These are phyloP conservation scores for Cryomyces minteri DNA, from an alignment of 495 filamentous ascomycete genomes.

Conservation along the genomic window DNA sequence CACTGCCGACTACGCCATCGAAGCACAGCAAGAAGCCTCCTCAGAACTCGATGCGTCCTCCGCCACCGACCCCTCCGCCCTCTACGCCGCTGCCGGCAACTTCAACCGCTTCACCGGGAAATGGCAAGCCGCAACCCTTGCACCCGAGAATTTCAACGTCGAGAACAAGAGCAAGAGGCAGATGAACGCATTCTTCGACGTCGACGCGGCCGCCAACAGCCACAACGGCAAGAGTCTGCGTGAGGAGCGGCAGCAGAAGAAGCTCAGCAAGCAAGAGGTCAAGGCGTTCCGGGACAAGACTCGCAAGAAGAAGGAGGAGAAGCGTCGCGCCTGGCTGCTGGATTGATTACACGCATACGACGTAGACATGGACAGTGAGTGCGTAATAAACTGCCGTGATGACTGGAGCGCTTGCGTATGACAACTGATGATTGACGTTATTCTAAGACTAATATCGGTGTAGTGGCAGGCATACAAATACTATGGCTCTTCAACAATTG, in stretches of 20 bases:
- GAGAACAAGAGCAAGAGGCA: slow-evolving; percentile 77
- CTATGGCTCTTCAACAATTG: too few species aligned
- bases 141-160: slow-evolving; percentile 64
- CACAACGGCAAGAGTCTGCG: slow-evolving; percentile 86
- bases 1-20: slow-evolving; percentile 64
- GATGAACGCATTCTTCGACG: slow-evolving; percentile 91
- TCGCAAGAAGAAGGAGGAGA: slow-evolving; percentile 75
- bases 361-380: background rate
- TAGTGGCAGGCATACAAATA: too few species aligned
- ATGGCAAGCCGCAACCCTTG: slow-evolving; percentile 47
- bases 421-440: too few species aligned
- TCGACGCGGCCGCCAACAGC: slow-evolving; percentile 88
- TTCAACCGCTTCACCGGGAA: slow-evolving; percentile 92
- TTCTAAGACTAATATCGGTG: too few species aligned
- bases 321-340: slow-evolving; percentile 73
- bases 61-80: slow-evolving; percentile 6
- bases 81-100: slow-evolving; percentile 45
- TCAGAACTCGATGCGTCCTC: slow-evolving; percentile 11
- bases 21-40: slow-evolving; percentile 20
- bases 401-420: too few species aligned
- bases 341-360: slow-evolving; percentile 33
- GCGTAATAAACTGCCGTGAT: too few species aligned
- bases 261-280: slow-evolving; percentile 67
- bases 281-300: slow-evolving; percentile 55
- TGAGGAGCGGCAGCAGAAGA: slow-evolving; percentile 78